Evolutionary conservation across 1,284 basidiomycete species (phyloP), one percentile per base, ranked within the genome.

Genomic region (Rhodotorula sp.): DNA sequence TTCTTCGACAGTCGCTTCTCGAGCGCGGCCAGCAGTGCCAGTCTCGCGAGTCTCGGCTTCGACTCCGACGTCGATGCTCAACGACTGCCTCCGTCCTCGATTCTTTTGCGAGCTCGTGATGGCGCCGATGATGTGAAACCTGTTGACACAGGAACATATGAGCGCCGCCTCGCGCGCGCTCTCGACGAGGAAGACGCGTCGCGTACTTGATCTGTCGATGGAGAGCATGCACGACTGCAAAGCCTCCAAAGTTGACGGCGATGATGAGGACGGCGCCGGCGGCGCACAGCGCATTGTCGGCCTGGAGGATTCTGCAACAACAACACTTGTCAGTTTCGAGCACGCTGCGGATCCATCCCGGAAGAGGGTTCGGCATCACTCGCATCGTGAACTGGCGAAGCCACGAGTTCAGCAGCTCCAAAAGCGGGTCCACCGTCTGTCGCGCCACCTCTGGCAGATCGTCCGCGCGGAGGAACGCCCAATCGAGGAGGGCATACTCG

Each of bases 201-300:
- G 34, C 68, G 26, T 14, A 72, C 67, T 54, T 47, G 54, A 72
- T 72, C 57, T 72, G 70, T 18, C 58, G 39, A 14, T 64, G 66
- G 1, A 72, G 67, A 29, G 62, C 57, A n/a, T 69, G 58, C 5
- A 72, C 60, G 29, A 72, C 15, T 0, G 57, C 62, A 10, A 72
- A 61, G 1, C 70, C 70, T 0, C 52, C 67, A n/a, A 69, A 20
- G 51, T 72, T 72, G 56, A 65, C 64, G 14, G 26, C 59, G n/a
- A 72, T 54, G 31, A 69, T 54, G 21, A 58, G 49, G 3, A 64
- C 23, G 20, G 46, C 52, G 8, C 49, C 60, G 21, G 60, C 21
- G 29, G 46, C 58, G 51, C 69, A 72, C 2, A 69, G 16, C 0
- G 43, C 54, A 18, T 52, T 16, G 4, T 49, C 64, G 7, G 66